A percentile compares a stretch with the other conserved stretches of the same genome.
These are phyloP conservation scores for Amphicarpaea edgeworthii DNA, from an alignment of 306 rosid genomes.

Conservation along the genomic window DNA sequence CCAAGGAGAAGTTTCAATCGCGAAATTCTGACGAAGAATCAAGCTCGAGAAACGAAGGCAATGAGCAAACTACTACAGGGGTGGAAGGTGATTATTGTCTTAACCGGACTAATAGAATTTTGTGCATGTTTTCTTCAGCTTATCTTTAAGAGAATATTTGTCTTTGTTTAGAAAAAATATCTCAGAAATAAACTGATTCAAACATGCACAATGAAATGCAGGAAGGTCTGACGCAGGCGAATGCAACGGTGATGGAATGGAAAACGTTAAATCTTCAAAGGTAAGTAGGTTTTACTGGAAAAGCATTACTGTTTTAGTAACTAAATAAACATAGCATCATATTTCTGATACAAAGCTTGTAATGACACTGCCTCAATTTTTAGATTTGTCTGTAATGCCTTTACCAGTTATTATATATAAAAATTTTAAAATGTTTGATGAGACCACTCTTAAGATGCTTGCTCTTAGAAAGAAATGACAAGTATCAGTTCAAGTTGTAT, in stretches of 20 bases:
- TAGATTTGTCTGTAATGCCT: conserved; percentile 26
- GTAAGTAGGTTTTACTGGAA: conserved; percentile 47
- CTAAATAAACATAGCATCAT: conserved; percentile 3
- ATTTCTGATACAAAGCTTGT: conserved; percentile 1
- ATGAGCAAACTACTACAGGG: conserved; percentile 48
- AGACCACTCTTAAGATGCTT: no score
- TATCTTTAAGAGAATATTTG: neutral
- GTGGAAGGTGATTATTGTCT: conserved; percentile 63
- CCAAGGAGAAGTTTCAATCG: conserved; percentile 78
- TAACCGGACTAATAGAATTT: neutral
- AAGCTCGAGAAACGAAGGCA: conserved; percentile 47
- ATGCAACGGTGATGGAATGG: conserved; percentile 47
- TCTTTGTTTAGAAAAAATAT: neutral
- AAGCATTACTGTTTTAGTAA: conserved; percentile 13
- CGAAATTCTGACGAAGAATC: conserved; percentile 62
- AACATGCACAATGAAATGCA: conserved; percentile 30
- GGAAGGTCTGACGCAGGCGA: conserved; percentile 52
- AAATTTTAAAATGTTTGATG: neutral
- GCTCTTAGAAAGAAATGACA: neutral
- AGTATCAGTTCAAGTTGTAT: neutral
- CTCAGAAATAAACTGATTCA: neutral
- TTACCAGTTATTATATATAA: neutral
- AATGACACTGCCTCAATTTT: neutral
- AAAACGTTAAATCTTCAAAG: conserved; percentile 57
- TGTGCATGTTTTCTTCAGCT: neutral